Percentiles rank a stretch among this genome's conserved stretches.
Conservation (phyloP, 1,139 yeast species). For the Tardiomyces digboiensis region DNA sequence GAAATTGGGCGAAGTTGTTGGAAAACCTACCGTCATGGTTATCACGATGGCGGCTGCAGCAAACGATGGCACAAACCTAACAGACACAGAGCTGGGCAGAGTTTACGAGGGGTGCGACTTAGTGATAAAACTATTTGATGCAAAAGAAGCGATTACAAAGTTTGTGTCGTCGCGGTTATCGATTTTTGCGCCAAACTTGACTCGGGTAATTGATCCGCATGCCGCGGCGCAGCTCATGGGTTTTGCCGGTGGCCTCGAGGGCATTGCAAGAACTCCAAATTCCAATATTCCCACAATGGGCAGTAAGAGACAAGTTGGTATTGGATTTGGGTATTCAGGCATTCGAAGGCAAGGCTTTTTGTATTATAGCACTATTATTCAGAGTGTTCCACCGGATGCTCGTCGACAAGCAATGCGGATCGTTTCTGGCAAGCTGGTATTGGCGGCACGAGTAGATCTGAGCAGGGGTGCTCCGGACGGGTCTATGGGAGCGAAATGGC, state of each 20-base stretch:
- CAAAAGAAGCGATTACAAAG: conserved; percentile 36
- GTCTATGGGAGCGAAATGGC: conserved; percentile 47
- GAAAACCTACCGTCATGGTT: conserved; percentile 61
- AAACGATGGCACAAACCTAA: conserved; percentile 28
- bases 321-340: conserved; percentile 31
- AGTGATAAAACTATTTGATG: conserved; percentile 36
- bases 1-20: conserved; percentile 34
- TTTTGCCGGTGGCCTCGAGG: conserved; percentile 61
- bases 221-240: conserved; percentile 70
- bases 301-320: conserved; percentile 42
- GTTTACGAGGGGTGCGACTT: conserved; percentile 40
- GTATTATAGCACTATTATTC: conserved; percentile 27
- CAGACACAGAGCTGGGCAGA: conserved; percentile 30
- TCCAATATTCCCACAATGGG: conserved; percentile 82
- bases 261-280: conserved; percentile 63
- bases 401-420: conserved; percentile 69
- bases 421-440: conserved; percentile 64
- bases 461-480: conserved; percentile 39
- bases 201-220: conserved; percentile 61
- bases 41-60: conserved; percentile 64
- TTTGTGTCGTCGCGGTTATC: conserved; percentile 51
- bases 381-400: conserved; percentile 43
- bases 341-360: conserved; percentile 49
- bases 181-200: conserved; percentile 69
- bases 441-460: conserved; percentile 79